Evolutionary conservation across 2,329 filamentous ascomycete genomes (phyloP).

Genomic region (Chalara sp.): DNA sequence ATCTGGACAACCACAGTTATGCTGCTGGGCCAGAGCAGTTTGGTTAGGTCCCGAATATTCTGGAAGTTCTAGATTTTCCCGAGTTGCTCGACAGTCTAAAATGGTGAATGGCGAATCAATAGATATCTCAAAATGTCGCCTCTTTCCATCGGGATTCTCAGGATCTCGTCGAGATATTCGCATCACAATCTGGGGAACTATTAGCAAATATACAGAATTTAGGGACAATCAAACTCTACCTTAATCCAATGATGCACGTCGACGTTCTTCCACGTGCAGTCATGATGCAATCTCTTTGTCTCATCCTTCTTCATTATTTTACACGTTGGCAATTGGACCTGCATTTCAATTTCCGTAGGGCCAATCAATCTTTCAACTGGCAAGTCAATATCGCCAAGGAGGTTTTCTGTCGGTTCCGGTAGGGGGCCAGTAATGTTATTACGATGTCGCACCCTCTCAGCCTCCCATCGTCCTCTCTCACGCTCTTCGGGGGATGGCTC

Average conservation of each 20-base stretch:
- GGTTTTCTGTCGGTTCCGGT: constrained; percentile 41
- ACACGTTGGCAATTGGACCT: constrained; percentile 65
- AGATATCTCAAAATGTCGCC: constrained; percentile 70
- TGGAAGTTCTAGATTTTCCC: constrained; percentile 63
- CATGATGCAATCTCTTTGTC: constrained; percentile 56
- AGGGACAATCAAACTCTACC: constrained; percentile 32
- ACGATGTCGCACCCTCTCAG: constrained; percentile 32
- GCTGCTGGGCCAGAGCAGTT: constrained; percentile 31
- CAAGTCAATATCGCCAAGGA: constrained; percentile 54
- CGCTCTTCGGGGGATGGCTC: constrained; percentile 49
- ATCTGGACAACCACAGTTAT: constrained; percentile 57
- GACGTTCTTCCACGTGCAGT: constrained; percentile 68
- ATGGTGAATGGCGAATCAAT: constrained; percentile 74
- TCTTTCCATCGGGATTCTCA: constrained; percentile 51
- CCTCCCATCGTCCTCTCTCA: constrained; percentile 27
- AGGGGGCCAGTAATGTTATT: constrained; percentile 41
- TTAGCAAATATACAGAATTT: not conserved
- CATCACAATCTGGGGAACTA: constrained; percentile 59
- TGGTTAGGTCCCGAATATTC: constrained; percentile 54
- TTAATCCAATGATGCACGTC: constrained; percentile 76
- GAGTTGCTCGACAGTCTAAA: constrained; percentile 64
- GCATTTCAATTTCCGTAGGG: constrained; percentile 71
- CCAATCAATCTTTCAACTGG: constrained; percentile 48
- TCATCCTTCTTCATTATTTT: constrained; percentile 59
- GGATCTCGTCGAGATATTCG: constrained; percentile 63